Base-by-base conservation (phyloP, 2,329 filamentous ascomycete genomes). In the Tolypocladium tundrense region DNA sequence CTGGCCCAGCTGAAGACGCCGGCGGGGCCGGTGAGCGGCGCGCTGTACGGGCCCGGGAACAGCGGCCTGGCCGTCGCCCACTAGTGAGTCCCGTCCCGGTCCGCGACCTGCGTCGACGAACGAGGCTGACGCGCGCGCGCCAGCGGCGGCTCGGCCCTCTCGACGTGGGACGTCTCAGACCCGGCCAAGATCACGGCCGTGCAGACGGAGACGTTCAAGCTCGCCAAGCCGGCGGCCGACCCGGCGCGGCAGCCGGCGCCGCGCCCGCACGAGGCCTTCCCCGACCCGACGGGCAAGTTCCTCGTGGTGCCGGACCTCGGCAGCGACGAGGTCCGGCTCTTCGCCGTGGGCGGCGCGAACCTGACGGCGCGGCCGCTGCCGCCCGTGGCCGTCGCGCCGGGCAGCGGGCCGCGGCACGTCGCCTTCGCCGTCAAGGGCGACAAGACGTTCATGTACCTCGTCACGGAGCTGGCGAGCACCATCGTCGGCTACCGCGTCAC, bases 261-360 rank as follows among this genome's bases (percentile, higher is more conserved):
- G 3, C 84, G 87, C 66, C 85, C 85, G 21, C 86, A 89, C 69
- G 73, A 87, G 66, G 79, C 81, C n/a, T 68, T 87, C 55, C 67
- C 86, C 40, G 87, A 90, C 67, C 87, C 86, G 8, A 86, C 82
- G 2, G 81, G 79, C 7, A 65, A 75, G n/a, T 90, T 81, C 68
- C 64, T 88, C 35, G 65, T 88, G 10, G 78, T 84, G 10, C 85
- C 86, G 1, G 87, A 90, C 63, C 76, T 91, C 6, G 84, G 87
- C 45, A 77, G 80, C 58, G 87, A 90, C 64, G 65, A 83, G 8
- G 69, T 89, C 53, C 83, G 81, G 61, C 71, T 74, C 58, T 89
- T 82, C 68, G 66, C 72, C 57, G 76, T 87, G 64, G 57, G 58
- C 54, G 54, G 54, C 10, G 71, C 82, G 62, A 76, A 77, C 52